Evolutionary conservation across 2,329 filamentous ascomycete species (phyloP), one percentile per base, ranked within the genome.

Genomic region (Nemania sp.): DNA sequence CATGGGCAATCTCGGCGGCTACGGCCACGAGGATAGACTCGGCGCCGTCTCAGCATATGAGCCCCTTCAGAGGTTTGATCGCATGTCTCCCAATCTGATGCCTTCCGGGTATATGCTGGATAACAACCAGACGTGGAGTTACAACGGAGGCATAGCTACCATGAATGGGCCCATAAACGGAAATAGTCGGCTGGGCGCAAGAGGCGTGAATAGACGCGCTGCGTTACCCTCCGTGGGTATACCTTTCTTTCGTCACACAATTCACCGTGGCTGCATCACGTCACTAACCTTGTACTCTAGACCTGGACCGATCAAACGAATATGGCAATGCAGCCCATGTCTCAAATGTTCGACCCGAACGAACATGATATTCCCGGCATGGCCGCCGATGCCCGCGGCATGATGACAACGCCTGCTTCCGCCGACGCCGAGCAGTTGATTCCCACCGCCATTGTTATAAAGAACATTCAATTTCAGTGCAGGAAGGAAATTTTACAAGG

Each of bases 401-500:
- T 74, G 67, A 73, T 74, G 71, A 67, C 68, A 58, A 77, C 76
- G 57, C 78, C 82, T 66, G 70, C 76, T 58, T 79, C 80, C 39
- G 80, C 81, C 60, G 84, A 87, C 49, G 83, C 87, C 58, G 94
- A 97, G 68, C 94, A 98, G 78, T 86, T 99, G 62, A 99, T 99
- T 61, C 94, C 94, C 2, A 99, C 95, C 3, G 95, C 95, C 56
- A 98, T 99, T 69, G 95, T 99, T 60, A 98, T 99, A 78, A 99
- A 99, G 81, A 99, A 99, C 74, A 99, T 99, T 39, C 95, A 96
- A 0, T 99, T 99, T 75, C 95, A 96, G 29, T 92, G 98, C 59
- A 93, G 97, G 76, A 98, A 98, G 78, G 95, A 99, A 77, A 92
- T 94, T 71, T 83, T 99, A 40, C 91, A 96, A 35, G 87, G 89